These are phyloP conservation scores for Solanum piurae DNA, from an alignment of 257 asterid genomes.

Conservation along the genomic window DNA sequence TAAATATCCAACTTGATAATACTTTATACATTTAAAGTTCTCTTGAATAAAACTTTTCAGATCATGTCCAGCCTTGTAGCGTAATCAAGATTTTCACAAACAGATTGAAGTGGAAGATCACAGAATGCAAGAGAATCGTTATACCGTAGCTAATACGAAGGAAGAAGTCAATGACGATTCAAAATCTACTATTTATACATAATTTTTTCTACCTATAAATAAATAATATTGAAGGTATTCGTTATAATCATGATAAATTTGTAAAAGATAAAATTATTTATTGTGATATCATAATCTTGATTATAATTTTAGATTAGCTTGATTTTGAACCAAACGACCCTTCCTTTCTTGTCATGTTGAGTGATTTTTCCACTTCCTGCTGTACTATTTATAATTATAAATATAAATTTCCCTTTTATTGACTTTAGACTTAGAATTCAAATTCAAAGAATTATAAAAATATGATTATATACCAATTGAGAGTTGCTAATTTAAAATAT, in stretches of 20 bases:
- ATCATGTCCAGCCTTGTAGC: background rate
- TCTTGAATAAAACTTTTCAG: slow-evolving; percentile 6
- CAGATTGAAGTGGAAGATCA: too few relatives aligned
- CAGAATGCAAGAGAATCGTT: too few relatives aligned
- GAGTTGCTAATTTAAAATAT: background rate
- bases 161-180: background rate
- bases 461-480: background rate
- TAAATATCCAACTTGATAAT: slow-evolving; percentile 2
- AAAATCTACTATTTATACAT: background rate
- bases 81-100: background rate
- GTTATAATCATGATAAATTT: background rate
- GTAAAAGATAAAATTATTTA: background rate
- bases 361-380: slow-evolving; percentile 14
- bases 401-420: background rate
- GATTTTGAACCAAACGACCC: background rate
- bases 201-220: too few relatives aligned
- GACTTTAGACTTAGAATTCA: slow-evolving; percentile 18
- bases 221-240: background rate
- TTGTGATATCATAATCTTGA: background rate
- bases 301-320: background rate
- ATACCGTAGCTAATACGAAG: background rate
- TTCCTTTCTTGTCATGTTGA: background rate
- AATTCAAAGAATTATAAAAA: background rate
- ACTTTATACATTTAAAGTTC: background rate
- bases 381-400: background rate